Evolutionary conservation across 2,329 filamentous ascomycete genomes (phyloP).

Genomic region (Zasmidium angulare): DNA sequence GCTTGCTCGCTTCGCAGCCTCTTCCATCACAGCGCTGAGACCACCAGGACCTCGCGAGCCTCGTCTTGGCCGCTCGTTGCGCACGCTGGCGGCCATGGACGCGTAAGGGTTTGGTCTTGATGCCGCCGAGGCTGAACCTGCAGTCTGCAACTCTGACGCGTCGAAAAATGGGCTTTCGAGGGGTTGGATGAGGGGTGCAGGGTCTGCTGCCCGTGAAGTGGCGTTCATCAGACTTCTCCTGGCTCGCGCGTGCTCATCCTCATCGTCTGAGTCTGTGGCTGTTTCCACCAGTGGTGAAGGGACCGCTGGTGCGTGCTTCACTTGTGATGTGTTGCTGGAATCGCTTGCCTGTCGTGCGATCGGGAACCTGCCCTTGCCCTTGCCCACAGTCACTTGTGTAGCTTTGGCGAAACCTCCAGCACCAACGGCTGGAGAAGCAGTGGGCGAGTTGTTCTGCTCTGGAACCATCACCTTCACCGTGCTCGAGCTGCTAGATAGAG

Average conservation of each 20-base stretch:
- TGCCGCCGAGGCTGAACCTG: slow-evolving; percentile 15
- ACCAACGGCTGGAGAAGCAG: slow-evolving; percentile 12
- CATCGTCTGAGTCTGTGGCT: slow-evolving; percentile 29
- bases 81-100: slow-evolving; percentile 34
- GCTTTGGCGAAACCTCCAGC: slow-evolving; percentile 40
- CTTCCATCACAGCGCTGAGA: slow-evolving; percentile 49
- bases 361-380: slow-evolving; percentile 33
- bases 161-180: slow-evolving; percentile 36
- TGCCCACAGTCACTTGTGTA: slow-evolving; percentile 47
- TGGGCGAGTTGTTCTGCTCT: slow-evolving; percentile 8
- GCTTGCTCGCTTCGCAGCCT: slow-evolving; percentile 42
- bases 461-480: slow-evolving; percentile 12
- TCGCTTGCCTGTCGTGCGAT: slow-evolving; percentile 28
- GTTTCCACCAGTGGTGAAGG: slow-evolving; percentile 34
- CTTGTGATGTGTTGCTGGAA: slow-evolving; percentile 21
- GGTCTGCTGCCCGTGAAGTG: slow-evolving; percentile 15
- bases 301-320: slow-evolving; percentile 27
- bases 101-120: slow-evolving; percentile 40
- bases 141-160: slow-evolving; percentile 27
- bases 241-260: slow-evolving; percentile 34
- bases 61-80: slow-evolving; percentile 16
- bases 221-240: slow-evolving; percentile 26
- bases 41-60: slow-evolving; percentile 24
- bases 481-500: slow-evolving; percentile 8
- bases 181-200: slow-evolving; percentile 26